Evolutionary conservation across 139 green algal genomes (phyloP).

Genomic region (Pseudopediastrum boryanum): DNA sequence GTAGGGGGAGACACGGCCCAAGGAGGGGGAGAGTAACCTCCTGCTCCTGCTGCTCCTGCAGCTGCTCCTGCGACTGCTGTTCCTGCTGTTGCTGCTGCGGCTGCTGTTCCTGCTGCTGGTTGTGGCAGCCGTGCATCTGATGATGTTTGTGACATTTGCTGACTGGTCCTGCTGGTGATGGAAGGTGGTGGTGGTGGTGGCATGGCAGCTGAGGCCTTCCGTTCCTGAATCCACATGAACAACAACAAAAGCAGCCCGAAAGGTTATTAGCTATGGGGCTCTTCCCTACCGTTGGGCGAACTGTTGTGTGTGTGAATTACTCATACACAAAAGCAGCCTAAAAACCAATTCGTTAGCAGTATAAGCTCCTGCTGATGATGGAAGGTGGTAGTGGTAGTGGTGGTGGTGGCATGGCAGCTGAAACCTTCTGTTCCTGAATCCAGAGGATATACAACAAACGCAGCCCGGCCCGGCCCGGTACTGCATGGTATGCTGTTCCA

Average conservation of each 20-base stretch:
- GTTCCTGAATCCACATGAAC: neutral
- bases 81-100: neutral
- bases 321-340: too few species aligned
- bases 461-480: too few species aligned
- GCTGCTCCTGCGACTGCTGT: neutral
- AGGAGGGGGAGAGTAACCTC: conserved; percentile 9
- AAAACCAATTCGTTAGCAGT: too few species aligned
- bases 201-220: neutral
- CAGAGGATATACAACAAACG: neutral
- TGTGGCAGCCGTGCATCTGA: too few species aligned
- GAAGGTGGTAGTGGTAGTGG: neutral
- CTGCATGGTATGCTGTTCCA: too few species aligned
- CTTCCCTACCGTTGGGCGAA: too few species aligned
- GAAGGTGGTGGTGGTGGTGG: neutral
- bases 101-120: neutral
- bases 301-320: too few species aligned
- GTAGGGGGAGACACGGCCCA: neutral
- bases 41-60: neutral
- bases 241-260: neutral
- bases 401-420: neutral
- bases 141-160: neutral
- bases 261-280: neutral
- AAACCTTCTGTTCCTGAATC: neutral
- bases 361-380: conserved; percentile 7
- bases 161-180: conserved; percentile 4